Base-by-base conservation (phyloP, 441 rosid species). In the Gossypium davidsonii region DNA sequence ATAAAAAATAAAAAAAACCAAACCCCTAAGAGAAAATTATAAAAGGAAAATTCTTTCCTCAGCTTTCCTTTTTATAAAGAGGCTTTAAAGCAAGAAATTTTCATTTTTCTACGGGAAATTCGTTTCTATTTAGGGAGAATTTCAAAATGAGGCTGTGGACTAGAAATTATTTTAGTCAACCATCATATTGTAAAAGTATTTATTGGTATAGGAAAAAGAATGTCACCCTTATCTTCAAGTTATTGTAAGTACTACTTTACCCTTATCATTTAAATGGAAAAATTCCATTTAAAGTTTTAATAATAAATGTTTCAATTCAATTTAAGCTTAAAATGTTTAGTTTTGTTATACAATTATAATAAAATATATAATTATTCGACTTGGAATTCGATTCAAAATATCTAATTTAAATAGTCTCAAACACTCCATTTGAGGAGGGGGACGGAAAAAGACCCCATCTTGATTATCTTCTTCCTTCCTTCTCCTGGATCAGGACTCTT, bases 81-180 rank as follows among this genome's bases (percentile, higher is more conserved):
- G 37, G 37, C 55, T 67, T 67, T 14, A n/a, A 67, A 51, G 44
- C 71, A 26, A 51, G 46, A 51, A 28, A 67, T 46, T 37, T 14
- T 67, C 71, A 20, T 21, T 12, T 25, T 49, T 17, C 49, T 15
- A n/a, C 20, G 69, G 68, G 20, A 60, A 72, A 61, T 61, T 72
- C 75, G 69, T 28, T 49, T 48, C 25, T 48, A 28, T 60, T 51
- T 59, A n/a, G 18, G 42, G 64, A 26, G 37, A 59, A 25, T 59
- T 14, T 26, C 64, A 26, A 28, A 26, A 59, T 14, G 15, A 14
- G 37, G 63, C 39, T 0, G 15, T 14, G 18, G 39, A 25, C 18
- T 14, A 25, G 39, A 26, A 55, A 59, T 59, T 28, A 59, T 59
- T 58, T 25, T 2, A 14, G 64, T 59, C 64, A 59, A 59, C 20